Base-by-base conservation (phyloP, 306 rosid genomes). In the Crataegus laevigata region DNA sequence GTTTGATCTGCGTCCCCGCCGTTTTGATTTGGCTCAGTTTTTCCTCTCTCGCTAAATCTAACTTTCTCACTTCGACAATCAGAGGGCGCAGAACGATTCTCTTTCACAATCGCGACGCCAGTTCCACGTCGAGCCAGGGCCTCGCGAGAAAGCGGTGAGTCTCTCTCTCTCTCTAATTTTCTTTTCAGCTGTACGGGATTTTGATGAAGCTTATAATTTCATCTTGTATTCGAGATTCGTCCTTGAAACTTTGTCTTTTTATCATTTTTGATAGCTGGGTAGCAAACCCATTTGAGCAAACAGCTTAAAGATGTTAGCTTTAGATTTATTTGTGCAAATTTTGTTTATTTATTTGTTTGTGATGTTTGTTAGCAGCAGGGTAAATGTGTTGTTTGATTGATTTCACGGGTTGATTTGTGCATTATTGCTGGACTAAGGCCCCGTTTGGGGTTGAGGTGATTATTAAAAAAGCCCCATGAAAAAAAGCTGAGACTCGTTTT, bases 81-180 rank as follows among this genome's bases (percentile, higher is more conserved):
- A 86, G 90, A 80, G 84, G 40, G 21, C 82, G 30, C 85, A 60
- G 52, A 67, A 73, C 75, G 89, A 78, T 77, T 82, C 79, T 38
- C 68, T 79, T 38, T 81, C 90, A 40, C 80, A 71, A 45, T 59
- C 88, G 40, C 91, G 96, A 74, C 97, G 97, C 71, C 86, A 82
- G 81, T 88, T 74, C 79, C 98, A 94, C 74, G 57, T 86, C 82
- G 88, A 87, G 75, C 92, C 88, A 9, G 97, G 96, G 12, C 25
- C 88, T 50, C 98, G 98, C 65, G 96, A 91, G 84, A 87, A 89
- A 85, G 98, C 97, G 58, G 98, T 91, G 82, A 90, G 88, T 43
- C 40, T 71, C n/a, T 61, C 25, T 43, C 40, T 34, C 45, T 21
- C 32, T 66, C 75, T 64, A n/a, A 1, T 34, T 34, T 34, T 34